A percentile compares a stretch with the other conserved stretches of the same genome.
phyloP scores from a whole-genome alignment of 2,329 filamentous ascomycete species.

The Aulographum hederae region DNA sequence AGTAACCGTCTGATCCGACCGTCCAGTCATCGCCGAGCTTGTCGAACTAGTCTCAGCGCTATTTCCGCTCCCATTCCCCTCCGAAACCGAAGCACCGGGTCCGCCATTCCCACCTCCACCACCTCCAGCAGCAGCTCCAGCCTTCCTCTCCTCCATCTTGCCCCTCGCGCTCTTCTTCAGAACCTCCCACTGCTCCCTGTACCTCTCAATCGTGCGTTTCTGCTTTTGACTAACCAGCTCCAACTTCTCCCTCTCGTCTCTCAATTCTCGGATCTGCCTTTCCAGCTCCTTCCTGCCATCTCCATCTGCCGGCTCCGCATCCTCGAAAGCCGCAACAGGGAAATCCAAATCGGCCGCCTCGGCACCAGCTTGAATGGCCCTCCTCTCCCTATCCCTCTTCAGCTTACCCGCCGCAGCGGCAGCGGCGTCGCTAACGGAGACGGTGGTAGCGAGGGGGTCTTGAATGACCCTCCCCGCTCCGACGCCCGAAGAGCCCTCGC shows the following conservation, averaged over 20 bases:
- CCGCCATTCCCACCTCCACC: too few species aligned
- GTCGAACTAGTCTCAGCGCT: too few species aligned
- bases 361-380: neutral
- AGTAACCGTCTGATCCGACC: too few species aligned
- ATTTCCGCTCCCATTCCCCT: too few species aligned
- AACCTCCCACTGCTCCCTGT: slow-evolving; percentile 49
- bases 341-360: slow-evolving; percentile 8
- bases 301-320: slow-evolving; percentile 19
- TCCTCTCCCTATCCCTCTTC: neutral
- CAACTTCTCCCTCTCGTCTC: slow-evolving; percentile 41
- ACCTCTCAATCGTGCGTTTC: slow-evolving; percentile 32
- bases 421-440: neutral
- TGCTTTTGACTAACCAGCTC: slow-evolving; percentile 43
- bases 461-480: slow-evolving; percentile 3
- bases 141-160: slow-evolving; percentile 7
- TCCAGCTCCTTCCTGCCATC: slow-evolving; percentile 46
- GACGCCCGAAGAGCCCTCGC: neutral
- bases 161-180: slow-evolving; percentile 42
- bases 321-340: too few species aligned
- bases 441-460: neutral
- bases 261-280: slow-evolving; percentile 42
- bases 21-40: too few species aligned
- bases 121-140: too few species aligned
- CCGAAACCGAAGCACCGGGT: too few species aligned
- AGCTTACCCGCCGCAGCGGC: neutral